Base-by-base conservation (phyloP, 306 rosid genomes). In the Morella rubra region DNA sequence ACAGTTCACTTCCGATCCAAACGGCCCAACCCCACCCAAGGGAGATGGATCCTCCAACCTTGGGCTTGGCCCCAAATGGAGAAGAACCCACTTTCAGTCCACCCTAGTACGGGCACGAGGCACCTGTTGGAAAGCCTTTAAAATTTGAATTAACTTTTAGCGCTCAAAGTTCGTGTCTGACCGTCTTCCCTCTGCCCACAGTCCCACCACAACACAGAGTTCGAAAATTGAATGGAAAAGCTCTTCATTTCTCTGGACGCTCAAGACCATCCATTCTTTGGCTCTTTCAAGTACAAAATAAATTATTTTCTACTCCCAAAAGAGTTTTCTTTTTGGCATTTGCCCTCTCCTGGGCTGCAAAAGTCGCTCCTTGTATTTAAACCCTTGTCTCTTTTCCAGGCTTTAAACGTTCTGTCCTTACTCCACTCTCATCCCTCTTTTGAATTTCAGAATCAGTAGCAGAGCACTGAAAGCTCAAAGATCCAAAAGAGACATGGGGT, bases 401-500 rank as follows among this genome's bases (percentile, higher is more conserved):
- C 37, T 32, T 3, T 32, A 32, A 32, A 32, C 37, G 37, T 66
- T 66, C 42, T 66, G 71, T 42, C 51, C 71, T 65, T 6, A 8
- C 22, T 66, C 45, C 37, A 12, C 18, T 5, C 71, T 37, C 22
- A 0, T 2, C 45, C 5, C 12, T 65, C 20, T n/a, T 66, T 18
- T 18, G 16, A 42, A 8, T 42, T 66, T 66, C 71, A 66, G 42
- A 66, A 42, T 42, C 50, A n/a, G 22, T 2, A 66, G 5, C 65
- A 59, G 50, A 11, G 9, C 1, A 55, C 4, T 19, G 15, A 14
- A n/a, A 58, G 32, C 64, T 27, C 67, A 13, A 60, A 32, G 44
- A 60, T 42, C 42, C 16, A 27, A 5, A 60, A 44, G 18, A 52
- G 6, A 24, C 9, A 93, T 93, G 98, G 97, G 98, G 2, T 93